Percentiles rank a stretch among this genome's conserved stretches.
These are phyloP conservation scores for Fraxinus dipetala DNA, from an alignment of 305 asterid genomes.

Conservation along the genomic window DNA sequence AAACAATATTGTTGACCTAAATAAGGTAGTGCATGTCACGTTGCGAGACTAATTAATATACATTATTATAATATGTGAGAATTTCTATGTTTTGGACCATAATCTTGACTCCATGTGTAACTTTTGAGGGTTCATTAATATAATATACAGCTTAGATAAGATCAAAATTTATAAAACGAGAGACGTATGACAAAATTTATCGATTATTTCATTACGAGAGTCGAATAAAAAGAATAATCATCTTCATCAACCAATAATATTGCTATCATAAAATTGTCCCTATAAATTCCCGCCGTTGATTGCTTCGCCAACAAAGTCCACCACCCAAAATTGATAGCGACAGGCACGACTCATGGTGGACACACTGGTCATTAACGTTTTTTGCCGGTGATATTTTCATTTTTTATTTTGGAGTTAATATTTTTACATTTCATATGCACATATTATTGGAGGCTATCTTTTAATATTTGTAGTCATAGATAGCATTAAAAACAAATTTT, in stretches of 20 bases:
- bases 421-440: background rate
- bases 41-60: constrained; percentile 5
- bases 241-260: background rate
- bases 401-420: background rate
- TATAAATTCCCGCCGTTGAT: background rate
- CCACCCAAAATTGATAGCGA: background rate
- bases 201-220: background rate
- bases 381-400: constrained; percentile 5
- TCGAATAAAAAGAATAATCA: background rate
- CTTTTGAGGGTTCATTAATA: background rate
- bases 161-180: background rate
- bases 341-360: background rate
- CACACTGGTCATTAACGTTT: background rate
- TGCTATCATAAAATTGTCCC: background rate
- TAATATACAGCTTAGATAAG: background rate
- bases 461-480: background rate
- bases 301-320: background rate
- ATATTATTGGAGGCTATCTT: background rate
- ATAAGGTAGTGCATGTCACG: constrained; percentile 34
- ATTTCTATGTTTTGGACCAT: background rate
- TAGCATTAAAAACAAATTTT: background rate
- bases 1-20: constrained; percentile 21
- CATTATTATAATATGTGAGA: background rate
- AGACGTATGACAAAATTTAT: background rate
- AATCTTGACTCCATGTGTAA: background rate